phyloP scores from a whole-genome alignment of 2,329 filamentous ascomycete genomes.

The Ophiosphaerella herpotricha region DNA sequence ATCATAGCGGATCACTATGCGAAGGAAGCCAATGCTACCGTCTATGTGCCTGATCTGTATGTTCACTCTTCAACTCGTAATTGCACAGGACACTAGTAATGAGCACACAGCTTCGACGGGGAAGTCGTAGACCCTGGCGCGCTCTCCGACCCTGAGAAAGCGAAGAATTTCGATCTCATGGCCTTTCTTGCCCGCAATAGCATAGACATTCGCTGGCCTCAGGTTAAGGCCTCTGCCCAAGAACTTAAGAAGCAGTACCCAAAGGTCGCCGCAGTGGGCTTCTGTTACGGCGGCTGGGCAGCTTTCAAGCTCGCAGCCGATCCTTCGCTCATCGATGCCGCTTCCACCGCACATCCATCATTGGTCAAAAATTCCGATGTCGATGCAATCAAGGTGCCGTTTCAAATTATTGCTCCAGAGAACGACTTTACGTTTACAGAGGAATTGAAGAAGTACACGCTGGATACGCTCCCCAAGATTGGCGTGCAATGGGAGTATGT shows the following conservation, averaged over 20 bases:
- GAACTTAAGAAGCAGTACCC: conserved; percentile 41
- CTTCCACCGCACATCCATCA: conserved; percentile 37
- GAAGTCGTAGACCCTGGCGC: conserved; percentile 35
- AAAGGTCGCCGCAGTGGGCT: conserved; percentile 54
- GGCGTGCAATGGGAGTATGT: conserved; percentile 41
- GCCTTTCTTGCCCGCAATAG: conserved; percentile 47
- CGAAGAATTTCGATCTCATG: conserved; percentile 46
- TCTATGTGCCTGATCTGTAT: conserved; percentile 53
- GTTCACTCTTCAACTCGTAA: not conserved
- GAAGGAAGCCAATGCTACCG: conserved; percentile 50
- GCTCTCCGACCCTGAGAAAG: conserved; percentile 32
- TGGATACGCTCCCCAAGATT: conserved; percentile 33
- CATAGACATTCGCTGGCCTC: conserved; percentile 46
- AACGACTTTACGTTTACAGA: conserved; percentile 31
- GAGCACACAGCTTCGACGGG: conserved; percentile 46
- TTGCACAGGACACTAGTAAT: not conserved
- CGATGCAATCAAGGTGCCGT: conserved; percentile 35
- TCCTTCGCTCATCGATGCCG: conserved; percentile 36
- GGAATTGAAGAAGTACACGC: conserved; percentile 36
- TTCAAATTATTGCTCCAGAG: conserved; percentile 38
- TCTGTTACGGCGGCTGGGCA: conserved; percentile 54
- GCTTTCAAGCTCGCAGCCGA: conserved; percentile 38
- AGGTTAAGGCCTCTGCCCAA: conserved; percentile 44
- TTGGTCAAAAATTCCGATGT: conserved; percentile 37
- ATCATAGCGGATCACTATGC: conserved; percentile 56